Evolutionary conservation across 352 stramenopile genomes (phyloP).

Genomic region (Lagenidium giganteum): DNA sequence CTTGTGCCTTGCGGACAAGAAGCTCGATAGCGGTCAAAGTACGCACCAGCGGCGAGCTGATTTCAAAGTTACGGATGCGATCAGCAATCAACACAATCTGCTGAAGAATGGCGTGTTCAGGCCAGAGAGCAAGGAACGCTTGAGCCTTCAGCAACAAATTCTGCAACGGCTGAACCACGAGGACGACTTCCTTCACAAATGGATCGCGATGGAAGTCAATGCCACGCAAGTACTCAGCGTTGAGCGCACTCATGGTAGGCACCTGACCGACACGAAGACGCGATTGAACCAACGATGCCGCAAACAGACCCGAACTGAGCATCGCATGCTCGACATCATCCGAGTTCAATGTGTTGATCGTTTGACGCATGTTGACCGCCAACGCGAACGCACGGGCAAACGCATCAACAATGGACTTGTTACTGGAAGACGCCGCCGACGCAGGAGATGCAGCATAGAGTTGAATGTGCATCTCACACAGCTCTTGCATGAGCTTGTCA

Average conservation of each 20-base stretch:
- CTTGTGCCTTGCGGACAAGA: conserved; percentile 94
- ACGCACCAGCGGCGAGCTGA: conserved; percentile 81
- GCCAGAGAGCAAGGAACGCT: conserved; percentile 92
- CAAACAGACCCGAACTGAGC: conserved; percentile 48
- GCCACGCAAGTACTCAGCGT: conserved; percentile 66
- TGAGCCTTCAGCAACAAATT: conserved; percentile 87
- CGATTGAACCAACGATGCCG: conserved; percentile 65
- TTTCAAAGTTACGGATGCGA: conserved; percentile 84
- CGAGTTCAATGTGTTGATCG: conserved; percentile 52
- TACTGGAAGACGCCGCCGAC: conserved; percentile 1
- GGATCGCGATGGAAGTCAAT: conserved; percentile 94
- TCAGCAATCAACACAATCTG: conserved; percentile 90
- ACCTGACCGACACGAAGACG: conserved; percentile 51
- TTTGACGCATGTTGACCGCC: conserved; percentile 57
- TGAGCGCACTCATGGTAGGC: conserved; percentile 51
- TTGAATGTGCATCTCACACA: conserved; percentile 66
- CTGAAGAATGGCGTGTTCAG: conserved; percentile 96
- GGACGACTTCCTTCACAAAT: conserved; percentile 89
- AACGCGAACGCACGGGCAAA: conserved; percentile 73
- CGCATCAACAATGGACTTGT: conserved; percentile 40
- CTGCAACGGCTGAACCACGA: conserved; percentile 85
- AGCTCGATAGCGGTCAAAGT: conserved; percentile 95
- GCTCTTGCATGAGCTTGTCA: conserved; percentile 62
- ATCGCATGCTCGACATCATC: conserved; percentile 39
- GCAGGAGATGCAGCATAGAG: conserved; percentile 67